phyloP scores from a whole-genome alignment of 805 yeast genomes.

The Schizosaccharomyces lindneri region DNA sequence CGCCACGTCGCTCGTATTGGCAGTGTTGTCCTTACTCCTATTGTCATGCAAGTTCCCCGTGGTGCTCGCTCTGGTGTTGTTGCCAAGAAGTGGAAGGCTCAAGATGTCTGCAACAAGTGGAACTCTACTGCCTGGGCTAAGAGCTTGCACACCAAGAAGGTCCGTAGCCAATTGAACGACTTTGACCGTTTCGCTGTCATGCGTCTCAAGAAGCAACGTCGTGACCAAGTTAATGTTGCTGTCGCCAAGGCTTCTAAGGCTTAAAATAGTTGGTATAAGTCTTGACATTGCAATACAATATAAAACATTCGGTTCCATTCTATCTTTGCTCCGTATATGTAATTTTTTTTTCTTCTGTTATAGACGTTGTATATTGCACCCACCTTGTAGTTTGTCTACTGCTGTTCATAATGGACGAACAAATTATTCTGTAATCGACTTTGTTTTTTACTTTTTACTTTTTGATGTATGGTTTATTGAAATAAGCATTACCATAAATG shows the following conservation, averaged over 20 bases:
- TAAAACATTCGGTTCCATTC: not conserved
- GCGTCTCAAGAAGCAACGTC: constrained; percentile 75
- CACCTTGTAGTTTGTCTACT: not conserved
- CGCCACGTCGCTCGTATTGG: constrained; percentile 81
- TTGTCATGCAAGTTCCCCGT: constrained; percentile 68
- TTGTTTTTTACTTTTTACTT: too few species aligned
- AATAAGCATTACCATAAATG: too few species aligned
- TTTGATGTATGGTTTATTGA: too few species aligned
- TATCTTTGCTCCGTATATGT: not conserved
- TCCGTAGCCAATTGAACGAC: constrained; percentile 80
- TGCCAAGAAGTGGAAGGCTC: constrained; percentile 79
- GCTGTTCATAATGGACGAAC: not conserved
- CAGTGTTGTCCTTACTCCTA: constrained; percentile 79
- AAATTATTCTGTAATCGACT: too few species aligned
- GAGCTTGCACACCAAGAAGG: constrained; percentile 86
- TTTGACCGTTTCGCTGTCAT: constrained; percentile 98
- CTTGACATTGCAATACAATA: not conserved
- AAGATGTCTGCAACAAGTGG: constrained; percentile 78
- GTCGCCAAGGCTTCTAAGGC: constrained; percentile 2
- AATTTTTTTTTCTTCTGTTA: not conserved
- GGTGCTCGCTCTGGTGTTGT: constrained; percentile 75
- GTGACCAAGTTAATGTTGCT: not conserved
- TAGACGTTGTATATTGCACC: not conserved
- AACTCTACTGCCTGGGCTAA: constrained; percentile 87
- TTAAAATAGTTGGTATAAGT: not conserved